Evolutionary conservation across 2,329 filamentous ascomycete genomes (phyloP), one percentile per base, ranked within the genome.

Genomic region (Aspergillus bombycis): DNA sequence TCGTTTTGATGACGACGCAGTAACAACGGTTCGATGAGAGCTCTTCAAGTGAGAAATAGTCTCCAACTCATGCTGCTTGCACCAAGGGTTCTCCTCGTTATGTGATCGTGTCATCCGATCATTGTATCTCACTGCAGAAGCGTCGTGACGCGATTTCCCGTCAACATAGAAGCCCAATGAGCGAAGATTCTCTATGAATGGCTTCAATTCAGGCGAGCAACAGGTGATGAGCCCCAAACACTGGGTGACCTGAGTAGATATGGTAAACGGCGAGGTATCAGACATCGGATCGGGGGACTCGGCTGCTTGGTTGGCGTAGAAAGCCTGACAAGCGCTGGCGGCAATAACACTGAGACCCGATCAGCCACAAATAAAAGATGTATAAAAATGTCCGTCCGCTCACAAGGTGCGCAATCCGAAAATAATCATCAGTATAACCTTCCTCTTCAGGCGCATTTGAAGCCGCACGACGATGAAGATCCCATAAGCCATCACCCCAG

Each of bases 151-250:
- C 12, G 64, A 62, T 41, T 60, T 58, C 32, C 63, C 70, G 41
- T 66, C 67, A 8, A 74, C 46, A 4, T 66, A 62, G 69, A 76
- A 71, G 34, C 72, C 72, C 0, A 69, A 68, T 14, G 74, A 74
- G 30, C 70, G 72, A 7, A 76, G 67, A 8, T 66, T 71, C 12
- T 72, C 69, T 23, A 75, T 58, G 59, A 76, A 73, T 0, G 71
- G 71, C 26, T 75, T 75, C 59, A 76, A 71, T 45, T 75, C 72
- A 2, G 74, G 72, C 3, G 72, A 65, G 32, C 73, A 75, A 1
- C 72, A 67, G 7, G 71, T 72, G n/a, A 75, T 60, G 9, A 75
- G 72, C 57, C 72, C 71, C 21, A 74, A 53, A 16, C 61, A 62
- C 58, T 71, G 71, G 5, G 67, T 52, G 41, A 69, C 54, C 45